phyloP scores from a whole-genome alignment of 345 rosid genomes.

The Capsella bursapastoris region DNA sequence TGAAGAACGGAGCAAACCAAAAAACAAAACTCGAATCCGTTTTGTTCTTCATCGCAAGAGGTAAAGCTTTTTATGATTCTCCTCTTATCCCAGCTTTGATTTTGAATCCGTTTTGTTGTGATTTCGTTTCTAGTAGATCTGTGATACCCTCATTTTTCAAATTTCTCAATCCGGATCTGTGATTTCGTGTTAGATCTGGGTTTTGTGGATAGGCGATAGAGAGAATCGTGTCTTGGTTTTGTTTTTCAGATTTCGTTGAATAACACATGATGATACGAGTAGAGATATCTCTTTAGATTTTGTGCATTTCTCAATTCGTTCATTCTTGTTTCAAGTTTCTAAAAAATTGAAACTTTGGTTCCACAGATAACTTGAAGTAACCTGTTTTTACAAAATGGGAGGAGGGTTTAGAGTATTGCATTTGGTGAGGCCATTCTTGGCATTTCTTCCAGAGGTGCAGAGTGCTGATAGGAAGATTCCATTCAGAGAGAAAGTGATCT shows the following conservation, averaged over 20 bases:
- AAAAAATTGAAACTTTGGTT: too few relatives aligned
- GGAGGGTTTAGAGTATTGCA: conserved; percentile 83
- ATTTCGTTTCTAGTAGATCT: neutral
- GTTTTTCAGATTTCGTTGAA: too few relatives aligned
- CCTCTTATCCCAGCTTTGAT: neutral
- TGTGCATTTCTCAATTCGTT: too few relatives aligned
- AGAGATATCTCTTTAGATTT: too few relatives aligned
- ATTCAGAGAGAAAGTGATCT: conserved; percentile 76
- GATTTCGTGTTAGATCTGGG: neutral
- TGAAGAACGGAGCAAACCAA: neutral
- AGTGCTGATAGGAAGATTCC: conserved; percentile 77
- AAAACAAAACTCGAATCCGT: neutral
- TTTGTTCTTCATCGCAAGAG: neutral
- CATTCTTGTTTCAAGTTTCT: too few relatives aligned
- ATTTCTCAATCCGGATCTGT: conserved; percentile 7
- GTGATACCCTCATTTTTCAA: neutral
- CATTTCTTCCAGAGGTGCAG: conserved; percentile 78
- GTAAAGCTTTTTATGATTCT: conserved; percentile 16
- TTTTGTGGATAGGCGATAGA: too few relatives aligned
- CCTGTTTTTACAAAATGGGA: conserved; percentile 47
- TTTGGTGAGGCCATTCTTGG: conserved; percentile 71
- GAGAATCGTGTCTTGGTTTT: too few relatives aligned
- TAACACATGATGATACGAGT: too few relatives aligned
- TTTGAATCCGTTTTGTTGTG: too few relatives aligned
- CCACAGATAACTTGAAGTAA: too few relatives aligned